Evolutionary conservation across 2,329 filamentous ascomycete genomes (phyloP), one percentile per base, ranked within the genome.

Genomic region (Ophiostoma sp.): DNA sequence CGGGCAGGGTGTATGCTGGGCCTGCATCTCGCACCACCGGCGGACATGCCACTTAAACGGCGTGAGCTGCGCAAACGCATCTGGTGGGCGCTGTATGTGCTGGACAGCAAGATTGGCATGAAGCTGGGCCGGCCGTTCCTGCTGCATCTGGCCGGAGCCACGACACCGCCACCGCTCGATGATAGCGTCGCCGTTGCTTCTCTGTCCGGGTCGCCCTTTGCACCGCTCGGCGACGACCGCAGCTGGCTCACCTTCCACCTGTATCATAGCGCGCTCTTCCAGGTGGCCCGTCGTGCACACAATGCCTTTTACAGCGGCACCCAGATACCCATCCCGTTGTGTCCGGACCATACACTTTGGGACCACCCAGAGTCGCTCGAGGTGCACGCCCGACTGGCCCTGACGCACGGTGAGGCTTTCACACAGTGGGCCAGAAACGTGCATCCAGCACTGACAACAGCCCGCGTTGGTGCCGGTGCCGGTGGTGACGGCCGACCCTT

Each of bases 1-100:
- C 78, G 82, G 11, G 81, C 77, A 4, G 83, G 82, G 12, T 78
- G 82, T 69, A 81, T 81, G 39, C 77, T 84, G 1, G 83, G 84
- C 1, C 76, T 84, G 5, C 82, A 85, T 76, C 74, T 80, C 1
- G 82, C 84, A 12, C 82, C 83, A 1, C 78, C 80, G 0, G 61
- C 76, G n/a, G 74, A 75, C 57, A 77, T 84, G 73, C 77, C 73
- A 1, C 42, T 48, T 5, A 17, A 22, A 3, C 71, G 74, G 22
- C 69, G 68, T 17, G 71, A 75, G 57, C 19, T 74, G 28, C 33
- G 70, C 2, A 70, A 52, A 3, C 71, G 74, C 5, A 48, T 74
- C 39, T 75, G 74, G 74, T 74, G 73, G 73, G 68, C 71, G 12
- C 61, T 75, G 3, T 74, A 45, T 19, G 45, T 68, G 8, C 39